Base-by-base conservation (phyloP, 1,284 basidiomycete genomes). In the Ceratobasidium sp. region DNA sequence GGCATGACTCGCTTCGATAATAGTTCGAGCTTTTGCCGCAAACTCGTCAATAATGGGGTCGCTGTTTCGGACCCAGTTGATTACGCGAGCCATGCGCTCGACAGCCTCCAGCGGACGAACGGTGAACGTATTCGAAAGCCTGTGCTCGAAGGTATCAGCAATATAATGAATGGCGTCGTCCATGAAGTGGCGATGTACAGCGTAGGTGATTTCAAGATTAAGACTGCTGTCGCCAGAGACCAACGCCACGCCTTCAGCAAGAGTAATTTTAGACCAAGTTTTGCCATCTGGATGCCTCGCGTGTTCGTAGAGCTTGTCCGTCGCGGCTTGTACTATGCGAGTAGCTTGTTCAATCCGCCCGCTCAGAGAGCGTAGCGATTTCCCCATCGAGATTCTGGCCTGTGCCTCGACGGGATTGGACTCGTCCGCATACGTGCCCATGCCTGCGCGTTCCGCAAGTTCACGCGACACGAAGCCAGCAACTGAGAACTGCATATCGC, bases 111-210 rank as follows among this genome's bases (percentile, higher is more conserved):
- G 80, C 0, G 93, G 91, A 1, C 95, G 89, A 46, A 96, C 87
- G 44, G 85, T 79, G 82, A 96, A 95, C 0, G 78, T 82, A 62
- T 90, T 88, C 2, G 83, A 84, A 14, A 82, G 77, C 50, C 88
- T 83, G 80, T 93, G 93, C 44, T 84, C 81, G 38, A 82, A 80
- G 26, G 83, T 80, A 64, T 89, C 85, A 0, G 90, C 88, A 23
- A 92, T 79, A 76, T 93, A 98, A 58, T 90, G 82, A 21, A 86
- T 78, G 0, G 88, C 80, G 14, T 87, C 82, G 9, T 83, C 80
- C 88, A 97, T 91, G 75, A 98, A 82, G 74, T 90, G 86, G 72
- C 86, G 86, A 81, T 98, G 95, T 0, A 91, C 85, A 0, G 91
- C 93, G 74, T 93, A 87, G 9, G 86, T 80, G 63, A 85, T 76